Base-by-base conservation (phyloP, 345 rosid species). In the Citrus glauca region DNA sequence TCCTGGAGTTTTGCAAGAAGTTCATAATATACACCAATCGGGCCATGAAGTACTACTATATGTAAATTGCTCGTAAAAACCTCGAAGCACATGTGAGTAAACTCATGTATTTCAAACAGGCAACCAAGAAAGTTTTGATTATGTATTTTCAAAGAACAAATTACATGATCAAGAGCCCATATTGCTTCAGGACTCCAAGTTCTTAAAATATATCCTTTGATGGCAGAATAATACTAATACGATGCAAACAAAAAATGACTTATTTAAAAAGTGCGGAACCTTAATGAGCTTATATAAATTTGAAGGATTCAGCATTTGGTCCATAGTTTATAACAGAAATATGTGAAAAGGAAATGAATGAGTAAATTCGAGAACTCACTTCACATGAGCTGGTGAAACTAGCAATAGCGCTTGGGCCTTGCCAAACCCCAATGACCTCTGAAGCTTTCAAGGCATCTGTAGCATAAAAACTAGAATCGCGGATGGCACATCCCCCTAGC, bases 391-490 rank as follows among this genome's bases (percentile, higher is more conserved):
- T 13, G 22, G 78, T 76, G 66, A 88, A 89, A 75, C 66, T 69
- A 67, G 98, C 86, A 72, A 81, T 83, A 66, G 89, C 84, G 64
- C 66, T 78, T 28, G 82, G 76, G 76, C 88, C 95, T 71, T 88
- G 83, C 97, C 97, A 89, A 53, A 74, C 68, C 78, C 98, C 93
- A 16, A 81, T 73, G n/a, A 92, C 87, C 24, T 81, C 80, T 2
- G 93, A 87, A 78, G 94, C 89, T 72, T 81, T 22, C 17, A 84
- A 61, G 76, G 93, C 78, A 72, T 90, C 82, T 48, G 94, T 89
- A 32, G 98, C 87, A 65, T 97, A 98, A 84, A 96, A 96, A 33
- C 89, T 89, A 42, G 97, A 85, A 85, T 91, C 95, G 25, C 93
- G 86, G 38, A 89, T 88, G 9, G 97, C 91, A 78, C 97, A 93